phyloP scores from a whole-genome alignment of 1,284 basidiomycete species.

The Gymnopus androsaceus region DNA sequence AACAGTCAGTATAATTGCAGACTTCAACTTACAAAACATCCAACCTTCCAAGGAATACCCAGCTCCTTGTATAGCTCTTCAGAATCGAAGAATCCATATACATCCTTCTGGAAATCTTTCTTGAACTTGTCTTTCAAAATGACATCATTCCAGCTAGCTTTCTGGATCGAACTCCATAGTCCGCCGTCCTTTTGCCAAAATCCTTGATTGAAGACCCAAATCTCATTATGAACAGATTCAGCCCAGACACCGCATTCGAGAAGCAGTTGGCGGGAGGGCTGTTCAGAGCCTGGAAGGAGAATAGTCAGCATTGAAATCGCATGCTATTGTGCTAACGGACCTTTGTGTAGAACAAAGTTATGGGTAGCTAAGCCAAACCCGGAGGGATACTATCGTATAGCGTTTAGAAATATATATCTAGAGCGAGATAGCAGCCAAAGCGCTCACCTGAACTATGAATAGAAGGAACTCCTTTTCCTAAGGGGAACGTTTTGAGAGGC shows the following conservation, averaged over 20 bases:
- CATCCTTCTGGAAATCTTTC: slow-evolving; percentile 64
- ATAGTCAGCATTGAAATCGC: not conserved
- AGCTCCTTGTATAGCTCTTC: slow-evolving; percentile 71
- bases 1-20: not conserved
- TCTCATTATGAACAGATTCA: slow-evolving; percentile 61
- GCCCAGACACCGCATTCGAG: slow-evolving; percentile 52
- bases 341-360: slow-evolving; percentile 60
- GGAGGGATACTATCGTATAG: slow-evolving; percentile 46
- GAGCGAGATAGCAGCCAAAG: not conserved
- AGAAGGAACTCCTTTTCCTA: slow-evolving; percentile 41
- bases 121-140: slow-evolving; percentile 77
- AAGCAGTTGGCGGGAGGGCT: slow-evolving; percentile 54
- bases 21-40: slow-evolving; percentile 8
- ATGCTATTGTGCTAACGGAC: slow-evolving; percentile 20
- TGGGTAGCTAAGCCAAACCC: slow-evolving; percentile 37
- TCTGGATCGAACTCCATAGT: slow-evolving; percentile 73
- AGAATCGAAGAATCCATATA: slow-evolving; percentile 76
- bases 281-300: slow-evolving; percentile 48
- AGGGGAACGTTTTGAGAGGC: not conserved
- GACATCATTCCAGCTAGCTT: slow-evolving; percentile 74
- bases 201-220: slow-evolving; percentile 75
- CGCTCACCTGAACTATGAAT: slow-evolving; percentile 43
- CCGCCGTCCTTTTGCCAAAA: slow-evolving; percentile 64
- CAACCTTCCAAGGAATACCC: slow-evolving; percentile 80
- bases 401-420: not conserved